Evolutionary conservation across 1,284 basidiomycete genomes (phyloP).

Genomic region (Cutaneotrichosporon cutaneum): DNA sequence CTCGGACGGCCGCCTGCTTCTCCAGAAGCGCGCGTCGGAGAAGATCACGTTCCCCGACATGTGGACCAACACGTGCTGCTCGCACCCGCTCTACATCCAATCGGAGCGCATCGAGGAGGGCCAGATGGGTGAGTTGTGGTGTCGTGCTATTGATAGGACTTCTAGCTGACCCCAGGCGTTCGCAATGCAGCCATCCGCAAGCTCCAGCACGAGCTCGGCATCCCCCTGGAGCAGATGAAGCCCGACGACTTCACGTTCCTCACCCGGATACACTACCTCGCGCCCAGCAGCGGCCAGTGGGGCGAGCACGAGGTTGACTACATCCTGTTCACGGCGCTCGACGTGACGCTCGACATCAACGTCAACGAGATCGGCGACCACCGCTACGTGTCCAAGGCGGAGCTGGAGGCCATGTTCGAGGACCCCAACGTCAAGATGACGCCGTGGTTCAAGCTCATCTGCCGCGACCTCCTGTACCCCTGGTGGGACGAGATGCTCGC

Average conservation of each 20-base stretch:
- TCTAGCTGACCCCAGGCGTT: constrained; percentile 55
- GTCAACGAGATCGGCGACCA: constrained; percentile 87
- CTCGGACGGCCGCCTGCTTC: constrained; percentile 85
- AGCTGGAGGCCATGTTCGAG: constrained; percentile 87
- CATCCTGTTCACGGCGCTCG: constrained; percentile 88
- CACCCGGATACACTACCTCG: constrained; percentile 95
- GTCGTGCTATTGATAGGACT: too few species aligned
- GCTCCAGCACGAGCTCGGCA: constrained; percentile 95
- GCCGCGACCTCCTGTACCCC: constrained; percentile 91
- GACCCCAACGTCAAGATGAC: constrained; percentile 81
- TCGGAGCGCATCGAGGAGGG: constrained; percentile 77
- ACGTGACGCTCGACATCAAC: constrained; percentile 83
- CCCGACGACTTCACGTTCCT: constrained; percentile 90
- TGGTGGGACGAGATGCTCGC: constrained; percentile 93
- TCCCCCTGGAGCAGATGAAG: constrained; percentile 66
- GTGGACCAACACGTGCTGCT: constrained; percentile 99
- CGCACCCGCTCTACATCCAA: constrained; percentile 74
- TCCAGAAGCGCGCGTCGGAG: constrained; percentile 91
- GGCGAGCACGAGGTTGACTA: constrained; percentile 99
- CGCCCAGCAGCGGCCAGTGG: constrained; percentile 89
- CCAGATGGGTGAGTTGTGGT: constrained; percentile 54
- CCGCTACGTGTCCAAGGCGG: constrained; percentile 86
- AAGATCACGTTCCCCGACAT: constrained; percentile 99
- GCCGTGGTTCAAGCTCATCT: constrained; percentile 99
- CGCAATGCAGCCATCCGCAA: constrained; percentile 88